A percentile compares a stretch with the other conserved stretches of the same genome.
Conservation (phyloP, 2,329 filamentous ascomycete species). For the Cryphonectria nitschkei region DNA sequence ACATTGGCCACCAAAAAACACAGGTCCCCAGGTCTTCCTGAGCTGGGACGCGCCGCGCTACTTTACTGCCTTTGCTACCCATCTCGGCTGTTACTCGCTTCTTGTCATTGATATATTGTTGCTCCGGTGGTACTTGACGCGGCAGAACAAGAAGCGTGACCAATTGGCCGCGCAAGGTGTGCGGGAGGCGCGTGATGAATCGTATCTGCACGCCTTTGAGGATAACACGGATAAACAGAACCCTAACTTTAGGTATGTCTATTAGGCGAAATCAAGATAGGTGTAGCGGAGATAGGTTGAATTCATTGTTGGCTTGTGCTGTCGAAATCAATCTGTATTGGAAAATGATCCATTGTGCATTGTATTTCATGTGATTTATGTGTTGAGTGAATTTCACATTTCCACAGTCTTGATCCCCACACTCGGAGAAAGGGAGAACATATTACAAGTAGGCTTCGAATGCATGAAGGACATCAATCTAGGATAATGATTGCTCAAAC, state of each 20-base stretch:
- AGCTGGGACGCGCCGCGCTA: slow-evolving; percentile 65
- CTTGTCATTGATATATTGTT: slow-evolving; percentile 61
- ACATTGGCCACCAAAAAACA: too few species aligned
- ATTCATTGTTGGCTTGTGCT: too few species aligned
- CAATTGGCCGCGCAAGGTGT: slow-evolving; percentile 47
- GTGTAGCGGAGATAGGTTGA: neutral
- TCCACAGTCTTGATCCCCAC: neutral
- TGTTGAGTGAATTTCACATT: neutral
- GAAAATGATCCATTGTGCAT: neutral
- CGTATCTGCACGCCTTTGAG: slow-evolving; percentile 59
- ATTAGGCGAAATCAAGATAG: slow-evolving; percentile 35
- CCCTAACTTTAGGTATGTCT: slow-evolving; percentile 61
- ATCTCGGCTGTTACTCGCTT: slow-evolving; percentile 69
- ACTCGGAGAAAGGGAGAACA: neutral
- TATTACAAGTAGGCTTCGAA: too few species aligned
- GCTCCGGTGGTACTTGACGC: slow-evolving; percentile 60
- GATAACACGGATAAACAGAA: slow-evolving; percentile 68
- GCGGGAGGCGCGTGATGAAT: slow-evolving; percentile 43
- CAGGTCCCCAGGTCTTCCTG: slow-evolving; percentile 67
- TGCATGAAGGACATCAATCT: neutral
- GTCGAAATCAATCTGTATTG: neutral
- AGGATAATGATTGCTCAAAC: neutral
- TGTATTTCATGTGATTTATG: neutral
- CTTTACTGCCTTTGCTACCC: slow-evolving; percentile 70
- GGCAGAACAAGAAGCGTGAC: slow-evolving; percentile 64